A percentile compares a stretch with the other conserved stretches of the same genome.
Evolutionary conservation across 2,329 filamentous ascomycete species (phyloP).

Genomic region (Ophioceras dolichostomum): DNA sequence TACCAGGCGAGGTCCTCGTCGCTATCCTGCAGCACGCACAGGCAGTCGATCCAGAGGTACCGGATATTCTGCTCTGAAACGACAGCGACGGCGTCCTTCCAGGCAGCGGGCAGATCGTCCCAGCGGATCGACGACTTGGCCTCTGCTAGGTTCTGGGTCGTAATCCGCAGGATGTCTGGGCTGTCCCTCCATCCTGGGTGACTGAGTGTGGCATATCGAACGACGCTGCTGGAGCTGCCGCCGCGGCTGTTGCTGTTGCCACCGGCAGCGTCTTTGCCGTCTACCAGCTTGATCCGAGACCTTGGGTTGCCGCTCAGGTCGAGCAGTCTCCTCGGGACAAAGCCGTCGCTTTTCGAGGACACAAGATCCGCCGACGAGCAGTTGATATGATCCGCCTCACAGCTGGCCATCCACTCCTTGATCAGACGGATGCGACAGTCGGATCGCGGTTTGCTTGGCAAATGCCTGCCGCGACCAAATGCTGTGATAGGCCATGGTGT

Average conservation of each 20-base stretch:
- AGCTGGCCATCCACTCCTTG: slow-evolving; percentile 1
- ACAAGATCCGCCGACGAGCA: neutral
- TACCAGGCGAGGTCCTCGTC: slow-evolving; percentile 7
- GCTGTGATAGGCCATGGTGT: neutral
- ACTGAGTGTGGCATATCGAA: neutral
- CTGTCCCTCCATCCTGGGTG: neutral
- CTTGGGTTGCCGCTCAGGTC: slow-evolving; percentile 2
- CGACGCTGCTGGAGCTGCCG: too few species aligned
- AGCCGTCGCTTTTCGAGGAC: too few species aligned
- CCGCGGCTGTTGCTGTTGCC: too few species aligned
- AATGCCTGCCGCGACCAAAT: slow-evolving; percentile 1
- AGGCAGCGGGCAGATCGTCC: slow-evolving; percentile 2
- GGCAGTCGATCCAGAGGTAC: slow-evolving; percentile 4
- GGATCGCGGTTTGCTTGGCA: neutral
- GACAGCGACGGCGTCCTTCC: slow-evolving; percentile 2
- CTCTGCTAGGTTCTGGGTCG: neutral
- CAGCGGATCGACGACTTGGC: neutral
- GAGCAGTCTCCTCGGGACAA: slow-evolving; percentile 1
- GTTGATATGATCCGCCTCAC: neutral
- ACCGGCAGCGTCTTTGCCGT: neutral
- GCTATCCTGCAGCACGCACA: slow-evolving; percentile 7
- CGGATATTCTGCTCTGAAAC: slow-evolving; percentile 1
- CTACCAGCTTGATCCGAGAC: slow-evolving; percentile 1
- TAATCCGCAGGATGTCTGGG: neutral
- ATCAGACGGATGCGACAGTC: neutral